phyloP scores from a whole-genome alignment of 495 filamentous ascomycete species.

The Xylaria acuta region DNA sequence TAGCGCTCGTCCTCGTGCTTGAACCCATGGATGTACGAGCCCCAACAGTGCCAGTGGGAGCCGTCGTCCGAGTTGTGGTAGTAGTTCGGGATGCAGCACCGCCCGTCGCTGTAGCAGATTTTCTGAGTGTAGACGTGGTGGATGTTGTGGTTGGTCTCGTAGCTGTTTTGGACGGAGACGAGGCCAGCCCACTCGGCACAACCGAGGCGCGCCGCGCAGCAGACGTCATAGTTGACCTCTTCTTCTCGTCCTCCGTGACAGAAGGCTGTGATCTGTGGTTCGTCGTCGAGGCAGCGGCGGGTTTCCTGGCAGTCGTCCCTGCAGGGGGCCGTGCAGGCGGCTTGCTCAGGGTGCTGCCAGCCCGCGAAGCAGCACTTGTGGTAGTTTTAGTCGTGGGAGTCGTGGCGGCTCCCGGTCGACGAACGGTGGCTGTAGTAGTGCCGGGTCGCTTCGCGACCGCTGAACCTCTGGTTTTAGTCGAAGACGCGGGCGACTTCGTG shows the following conservation, averaged over 20 bases:
- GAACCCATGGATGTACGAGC: slow-evolving; percentile 38
- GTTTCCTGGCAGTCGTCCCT: slow-evolving; percentile 44
- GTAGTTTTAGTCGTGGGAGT: slow-evolving; percentile 47
- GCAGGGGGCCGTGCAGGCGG: slow-evolving; percentile 46
- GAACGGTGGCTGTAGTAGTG: slow-evolving; percentile 33
- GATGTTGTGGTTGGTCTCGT: slow-evolving; percentile 42
- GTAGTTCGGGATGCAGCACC: slow-evolving; percentile 41
- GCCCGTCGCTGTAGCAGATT: slow-evolving; percentile 44
- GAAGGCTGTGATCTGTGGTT: slow-evolving; percentile 52
- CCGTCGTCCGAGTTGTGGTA: slow-evolving; percentile 35
- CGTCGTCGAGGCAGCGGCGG: slow-evolving; percentile 40
- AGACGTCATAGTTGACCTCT: slow-evolving; percentile 44
- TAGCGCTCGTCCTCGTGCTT: slow-evolving; percentile 40
- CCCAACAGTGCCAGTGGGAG: slow-evolving; percentile 37
- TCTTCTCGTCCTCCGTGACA: slow-evolving; percentile 57
- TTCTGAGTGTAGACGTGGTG: slow-evolving; percentile 48
- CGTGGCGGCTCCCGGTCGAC: slow-evolving; percentile 42
- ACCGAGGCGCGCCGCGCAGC: slow-evolving; percentile 51
- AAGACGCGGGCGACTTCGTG: slow-evolving; percentile 39
- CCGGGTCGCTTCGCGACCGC: slow-evolving; percentile 41
- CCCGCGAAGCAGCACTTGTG: slow-evolving; percentile 46
- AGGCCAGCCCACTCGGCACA: slow-evolving; percentile 37
- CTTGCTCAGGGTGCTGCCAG: slow-evolving; percentile 44
- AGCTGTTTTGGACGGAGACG: slow-evolving; percentile 50
- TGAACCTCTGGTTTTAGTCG: slow-evolving; percentile 37